Evolutionary conservation across 2,329 filamentous ascomycete genomes (phyloP), one percentile per base, ranked within the genome.

Genomic region (Colletotrichum melonis): DNA sequence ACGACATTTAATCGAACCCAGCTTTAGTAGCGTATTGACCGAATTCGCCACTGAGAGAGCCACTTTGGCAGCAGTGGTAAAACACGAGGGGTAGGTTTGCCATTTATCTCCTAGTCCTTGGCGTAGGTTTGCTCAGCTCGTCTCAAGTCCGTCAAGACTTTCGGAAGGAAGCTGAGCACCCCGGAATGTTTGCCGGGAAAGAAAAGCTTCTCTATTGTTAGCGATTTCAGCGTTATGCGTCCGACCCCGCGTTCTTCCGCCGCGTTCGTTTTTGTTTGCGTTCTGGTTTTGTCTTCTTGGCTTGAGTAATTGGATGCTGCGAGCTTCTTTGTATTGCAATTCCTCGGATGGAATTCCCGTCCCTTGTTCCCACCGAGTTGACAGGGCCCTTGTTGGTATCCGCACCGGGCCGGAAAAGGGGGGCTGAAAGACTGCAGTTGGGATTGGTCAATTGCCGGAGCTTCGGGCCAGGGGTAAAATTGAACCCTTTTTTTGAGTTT

Each of bases 401-500:
- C 70, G 49, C 67, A 70, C 59, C 60, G 67, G 67, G 59, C 70
- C 70, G 67, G 54, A 59, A 55, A 57, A 70, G 26, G 56, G 67
- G 54, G 22, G 0, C 49, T 28, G 55, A 9, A 22, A 24, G 22
- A 6, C 60, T 64, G 66, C 42, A 62, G 35, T 32, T 54, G 46
- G 32, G 46, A 66, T 73, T 73, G 70, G 60, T 28, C 70, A 73
- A 62, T 73, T 28, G 26, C 60, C 32, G 70, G 56, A 30, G 59
- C 30, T 49, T 28, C 30, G 30, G 28, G 14, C 67, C 70, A 65
- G 67, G 66, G 70, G 59, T 59, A 59, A 32, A 38, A 46, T 59
- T 30, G 16, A 24, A 22, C 32, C 16, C 8, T 24, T 42, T 12
- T 8, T 24, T n/a, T 46, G 14, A 16, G 14, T 46, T 60, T 9